Evolutionary conservation across 805 yeast genomes (phyloP).

Genomic region (Scheffersomyces stipitis): DNA sequence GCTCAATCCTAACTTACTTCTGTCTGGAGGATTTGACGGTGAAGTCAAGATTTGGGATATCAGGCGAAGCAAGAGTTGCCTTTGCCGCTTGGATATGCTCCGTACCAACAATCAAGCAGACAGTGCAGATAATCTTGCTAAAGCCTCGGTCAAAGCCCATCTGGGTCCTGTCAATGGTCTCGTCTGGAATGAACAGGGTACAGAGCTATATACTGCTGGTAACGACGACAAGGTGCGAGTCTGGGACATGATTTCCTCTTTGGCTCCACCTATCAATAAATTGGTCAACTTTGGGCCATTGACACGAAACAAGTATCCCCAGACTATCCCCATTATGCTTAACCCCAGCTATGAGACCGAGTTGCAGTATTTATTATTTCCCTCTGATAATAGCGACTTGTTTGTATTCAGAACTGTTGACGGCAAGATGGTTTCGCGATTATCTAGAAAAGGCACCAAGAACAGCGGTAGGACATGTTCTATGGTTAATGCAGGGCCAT

Average conservation of each 20-base stretch:
- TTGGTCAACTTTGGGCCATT: slow-evolving; percentile 76
- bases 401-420: slow-evolving; percentile 56
- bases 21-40: slow-evolving; percentile 82
- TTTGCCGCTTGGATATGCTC: slow-evolving; percentile 61
- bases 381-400: slow-evolving; percentile 75
- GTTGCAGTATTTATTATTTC: slow-evolving; percentile 60
- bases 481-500: slow-evolving; percentile 48
- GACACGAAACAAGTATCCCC: slow-evolving; percentile 60
- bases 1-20: slow-evolving; percentile 54
- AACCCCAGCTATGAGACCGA: slow-evolving; percentile 54
- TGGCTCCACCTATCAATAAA: slow-evolving; percentile 52
- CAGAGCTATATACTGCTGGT: slow-evolving; percentile 63
- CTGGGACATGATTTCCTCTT: slow-evolving; percentile 60
- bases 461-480: slow-evolving; percentile 49
- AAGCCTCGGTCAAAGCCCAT: slow-evolving; percentile 60
- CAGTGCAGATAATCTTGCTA: slow-evolving; percentile 25
- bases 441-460: slow-evolving; percentile 45
- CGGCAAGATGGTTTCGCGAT: slow-evolving; percentile 61
- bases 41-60: slow-evolving; percentile 85
- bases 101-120: slow-evolving; percentile 32
- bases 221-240: slow-evolving; percentile 76
- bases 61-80: slow-evolving; percentile 62
- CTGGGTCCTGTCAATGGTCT: slow-evolving; percentile 77
- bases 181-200: slow-evolving; percentile 69
- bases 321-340: slow-evolving; percentile 50